Evolutionary conservation across 345 rosid genomes (phyloP), one percentile per base, ranked within the genome.

Genomic region (Theobroma cacao): DNA sequence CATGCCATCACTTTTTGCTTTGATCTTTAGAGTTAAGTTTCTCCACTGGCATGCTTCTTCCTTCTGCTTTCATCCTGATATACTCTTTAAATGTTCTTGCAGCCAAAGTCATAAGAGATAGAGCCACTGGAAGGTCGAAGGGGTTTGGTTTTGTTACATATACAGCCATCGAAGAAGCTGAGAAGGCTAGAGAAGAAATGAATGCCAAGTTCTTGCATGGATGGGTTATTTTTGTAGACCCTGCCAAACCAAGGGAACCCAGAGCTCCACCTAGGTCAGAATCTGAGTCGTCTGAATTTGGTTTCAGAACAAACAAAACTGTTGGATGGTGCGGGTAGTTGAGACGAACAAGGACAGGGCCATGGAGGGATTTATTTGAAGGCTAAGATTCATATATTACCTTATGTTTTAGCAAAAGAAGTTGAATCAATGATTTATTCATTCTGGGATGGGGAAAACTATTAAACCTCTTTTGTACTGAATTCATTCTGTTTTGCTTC

Each of bases 171-270:
- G 92, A 95, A 79, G 98, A 95, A 78, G 99, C 99, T 30, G 98
- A 91, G 84, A 91, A 90, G 71, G 98, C 99, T 20, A 92, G 85
- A 70, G 91, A 91, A 84, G 90, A 83, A 33, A 90, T 92, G 99
- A 95, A 95, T 77, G 97, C 97, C 15, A 92, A 91, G 84, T 91
- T 83, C 77, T 84, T 95, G 79, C 97, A 95, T 38, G 99, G 99
- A 63, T 95, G 99, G 99, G 98, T 92, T 18, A 92, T 95, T 41
- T 95, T 95, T 74, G 94, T 95, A 10, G 97, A 95, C 78, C 98
- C 98, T 74, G 97, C 98, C 22, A 92, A 81, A 81, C 96, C 93
- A 58, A 86, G 92, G 83, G 93, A 89, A 84, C 77, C 73, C 15
- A 81, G 90, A 82, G 87, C 83, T 36, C 92, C 84, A 4, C 82